These are phyloP conservation scores for Lycium ferocissimum DNA, from an alignment of 257 asterid genomes.

Conservation along the genomic window DNA sequence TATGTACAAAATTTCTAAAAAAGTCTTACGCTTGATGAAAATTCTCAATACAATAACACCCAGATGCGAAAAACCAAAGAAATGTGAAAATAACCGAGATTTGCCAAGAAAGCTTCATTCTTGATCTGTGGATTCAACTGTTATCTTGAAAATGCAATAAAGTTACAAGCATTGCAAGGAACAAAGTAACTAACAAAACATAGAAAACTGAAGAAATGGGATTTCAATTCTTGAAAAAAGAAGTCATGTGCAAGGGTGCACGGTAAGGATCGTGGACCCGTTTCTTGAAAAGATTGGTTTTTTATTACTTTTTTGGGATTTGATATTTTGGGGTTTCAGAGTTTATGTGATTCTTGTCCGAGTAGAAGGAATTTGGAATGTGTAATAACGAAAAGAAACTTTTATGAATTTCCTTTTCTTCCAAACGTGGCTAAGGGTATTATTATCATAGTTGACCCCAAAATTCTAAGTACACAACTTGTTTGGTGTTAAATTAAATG, in stretches of 20 bases:
- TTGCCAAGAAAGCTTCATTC: slow-evolving; percentile 60
- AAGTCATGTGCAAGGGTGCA: slow-evolving; percentile 38
- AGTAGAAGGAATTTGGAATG: slow-evolving; percentile 3
- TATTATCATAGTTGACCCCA: neutral
- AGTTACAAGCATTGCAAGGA: slow-evolving; percentile 30
- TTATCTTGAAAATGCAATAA: slow-evolving; percentile 45
- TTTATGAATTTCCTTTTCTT: neutral
- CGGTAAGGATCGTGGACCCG: slow-evolving; percentile 46
- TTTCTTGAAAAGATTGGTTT: neutral
- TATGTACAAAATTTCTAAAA: neutral
- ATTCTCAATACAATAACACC: slow-evolving; percentile 56
- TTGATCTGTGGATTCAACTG: slow-evolving; percentile 50
- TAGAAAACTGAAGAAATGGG: slow-evolving; percentile 30
- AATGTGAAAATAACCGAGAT: slow-evolving; percentile 47
- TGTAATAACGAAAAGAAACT: neutral
- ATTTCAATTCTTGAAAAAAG: slow-evolving; percentile 40
- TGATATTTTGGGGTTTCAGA: neutral
- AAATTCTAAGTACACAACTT: neutral
- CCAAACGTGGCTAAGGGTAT: neutral
- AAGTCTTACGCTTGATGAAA: slow-evolving; percentile 87
- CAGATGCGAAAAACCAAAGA: slow-evolving; percentile 54
- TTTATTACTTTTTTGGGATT: neutral
- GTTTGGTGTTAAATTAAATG: neutral
- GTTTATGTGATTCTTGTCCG: slow-evolving; percentile 20
- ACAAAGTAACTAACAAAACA: neutral